Evolutionary conservation across 257 asterid genomes (phyloP), one percentile per base, ranked within the genome.

Genomic region (Nicotiana sylvestris): DNA sequence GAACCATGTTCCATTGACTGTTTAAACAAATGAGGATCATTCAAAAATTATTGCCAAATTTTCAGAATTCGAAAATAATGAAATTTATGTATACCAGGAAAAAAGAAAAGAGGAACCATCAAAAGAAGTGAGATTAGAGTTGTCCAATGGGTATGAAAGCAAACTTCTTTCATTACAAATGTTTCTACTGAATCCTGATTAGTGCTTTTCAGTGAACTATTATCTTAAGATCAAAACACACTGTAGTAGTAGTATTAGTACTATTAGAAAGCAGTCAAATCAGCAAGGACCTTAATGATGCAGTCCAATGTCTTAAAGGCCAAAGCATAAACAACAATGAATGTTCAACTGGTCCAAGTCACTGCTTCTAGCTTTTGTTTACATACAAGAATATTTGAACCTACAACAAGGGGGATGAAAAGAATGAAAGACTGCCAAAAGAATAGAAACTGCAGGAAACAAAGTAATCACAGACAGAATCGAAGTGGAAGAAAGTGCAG

Each of bases 1-100:
- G 94, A 86, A 5, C 95, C 97, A 29, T 85, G 95, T 85, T 95
- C 98, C 97, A 92, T 94, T 77, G 84, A 77, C 58, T 33, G 91
- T 90, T 86, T 43, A 70, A 66, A 12, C 5, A 62, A 25, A 64
- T 17, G 12, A 58, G 16, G 83, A 37, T 9, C 2, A 67, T 33
- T 67, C 1, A 3, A 69, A 69, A 68, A 72, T 25, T 43, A 72
- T 72, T 25, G 49, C 25, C 18, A 72, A 72, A 10, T 5, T 11
- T 43, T 27, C 51, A 1, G 27, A 46, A 72, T 12, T 69, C 1
- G 6, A 25, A 25, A 13, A 7, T 1, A 21, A 49, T 46, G 61
- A 21, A 46, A 2, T 72, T 10, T 46, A 25, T 49, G 62, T 25
- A 74, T 74, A 1, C 7, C 39, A 35, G 35, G 35, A 70, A 43